Conservation (phyloP, 352 stramenopile genomes). For the Aphanomyces stellatus region DNA sequence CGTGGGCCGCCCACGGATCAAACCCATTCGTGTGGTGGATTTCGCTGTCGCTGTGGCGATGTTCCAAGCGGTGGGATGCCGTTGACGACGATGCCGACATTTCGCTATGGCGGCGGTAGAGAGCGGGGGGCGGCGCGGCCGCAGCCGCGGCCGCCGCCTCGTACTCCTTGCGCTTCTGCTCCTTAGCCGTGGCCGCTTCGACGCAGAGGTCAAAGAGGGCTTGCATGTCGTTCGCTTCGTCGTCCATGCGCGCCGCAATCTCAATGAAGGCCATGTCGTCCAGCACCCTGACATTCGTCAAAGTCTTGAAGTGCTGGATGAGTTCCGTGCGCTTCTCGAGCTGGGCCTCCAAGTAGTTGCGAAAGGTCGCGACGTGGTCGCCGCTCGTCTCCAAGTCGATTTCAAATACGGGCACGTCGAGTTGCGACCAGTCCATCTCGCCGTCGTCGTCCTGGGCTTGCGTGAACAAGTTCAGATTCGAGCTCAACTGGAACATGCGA, state of each 20-base stretch:
- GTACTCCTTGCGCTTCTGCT: slow-evolving; percentile 43
- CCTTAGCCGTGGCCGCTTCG: slow-evolving; percentile 43
- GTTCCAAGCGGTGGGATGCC: background rate
- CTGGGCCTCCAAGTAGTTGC: slow-evolving; percentile 56
- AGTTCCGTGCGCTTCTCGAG: slow-evolving; percentile 51
- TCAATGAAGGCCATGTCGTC: slow-evolving; percentile 26
- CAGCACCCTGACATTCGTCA: slow-evolving; percentile 45
- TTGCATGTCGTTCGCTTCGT: slow-evolving; percentile 43
- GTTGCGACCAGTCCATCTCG: slow-evolving; percentile 50
- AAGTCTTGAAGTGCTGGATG: slow-evolving; percentile 34
- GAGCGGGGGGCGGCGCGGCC: slow-evolving; percentile 10
- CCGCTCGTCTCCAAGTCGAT: slow-evolving; percentile 59
- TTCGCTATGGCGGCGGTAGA: slow-evolving; percentile 43
- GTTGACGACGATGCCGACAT: background rate
- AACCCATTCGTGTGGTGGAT: background rate
- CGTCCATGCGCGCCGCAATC: slow-evolving; percentile 26
- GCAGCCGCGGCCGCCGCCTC: slow-evolving; percentile 28
- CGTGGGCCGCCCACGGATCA: background rate
- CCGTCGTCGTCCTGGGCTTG: slow-evolving; percentile 31
- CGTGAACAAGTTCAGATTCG: slow-evolving; percentile 62
- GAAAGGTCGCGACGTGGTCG: slow-evolving; percentile 73
- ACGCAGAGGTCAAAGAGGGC: slow-evolving; percentile 42
- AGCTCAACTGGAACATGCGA: slow-evolving; percentile 83
- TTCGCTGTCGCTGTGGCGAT: background rate
- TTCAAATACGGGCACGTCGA: slow-evolving; percentile 76